Base-by-base conservation (phyloP, 2,329 filamentous ascomycete species). In the Pyricularia pennisetigena region DNA sequence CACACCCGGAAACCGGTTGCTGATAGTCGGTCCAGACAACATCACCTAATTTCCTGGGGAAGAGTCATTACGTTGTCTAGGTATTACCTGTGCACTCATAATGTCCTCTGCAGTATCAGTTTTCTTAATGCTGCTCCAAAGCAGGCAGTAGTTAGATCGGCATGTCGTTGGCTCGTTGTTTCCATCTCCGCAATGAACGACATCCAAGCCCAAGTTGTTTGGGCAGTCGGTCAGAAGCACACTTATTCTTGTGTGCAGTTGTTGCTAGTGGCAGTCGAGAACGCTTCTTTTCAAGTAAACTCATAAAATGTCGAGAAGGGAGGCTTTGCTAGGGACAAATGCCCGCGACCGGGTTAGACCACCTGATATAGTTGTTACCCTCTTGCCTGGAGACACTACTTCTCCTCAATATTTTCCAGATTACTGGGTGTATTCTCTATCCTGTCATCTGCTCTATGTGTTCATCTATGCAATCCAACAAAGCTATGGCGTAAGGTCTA, bases 401-500 rank as follows among this genome's bases (percentile, higher is more conserved):
- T n/a, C 8, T 54, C 16, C 20, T n/a, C 41, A 54, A 54, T 6
- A 5, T n/a, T 6, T n/a, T n/a, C 20, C 20, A 9, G 5, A n/a
- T n/a, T n/a, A n/a, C 20, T 9, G 2, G n/a, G 7, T 54, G 16
- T 54, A 41, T 41, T 41, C 35, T 54, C 6, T n/a, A 54, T 54
- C n/a, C 41, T n/a, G 41, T n/a, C 5, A 54, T n/a, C 5, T 54
- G 16, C 41, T 54, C 41, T 54, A 54, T 20, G 41, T n/a, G 20
- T 54, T n/a, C 16, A 54, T n/a, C 4, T 7, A n/a, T 54, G 41
- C 12, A 41, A n/a, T n/a, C 20, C 2, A 10, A 5, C 7, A 16
- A 20, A 54, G 7, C 41, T 54, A 8, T 54, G 20, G 16, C 20
- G 41, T 26, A 29, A 14, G 14, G 26, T 32, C 69, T 70, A 98